Conservation (phyloP, 345 rosid species). For the Eucalyptus tenuipes region DNA sequence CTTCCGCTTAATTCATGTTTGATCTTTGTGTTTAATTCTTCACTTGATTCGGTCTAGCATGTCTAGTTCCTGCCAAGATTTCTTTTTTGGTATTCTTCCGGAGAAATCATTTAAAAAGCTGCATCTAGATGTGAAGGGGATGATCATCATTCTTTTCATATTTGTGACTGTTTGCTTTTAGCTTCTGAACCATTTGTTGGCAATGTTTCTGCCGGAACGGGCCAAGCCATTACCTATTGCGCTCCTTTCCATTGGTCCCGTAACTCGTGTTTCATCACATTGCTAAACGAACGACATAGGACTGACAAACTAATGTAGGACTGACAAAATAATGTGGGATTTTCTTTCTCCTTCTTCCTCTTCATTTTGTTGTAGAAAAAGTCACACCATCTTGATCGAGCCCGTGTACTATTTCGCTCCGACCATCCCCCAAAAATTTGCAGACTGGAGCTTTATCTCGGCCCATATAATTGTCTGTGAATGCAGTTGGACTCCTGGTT, state of each 20-base stretch:
- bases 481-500: neutral
- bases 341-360: neutral
- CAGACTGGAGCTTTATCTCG: neutral
- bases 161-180: neutral
- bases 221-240: neutral
- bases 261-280: neutral
- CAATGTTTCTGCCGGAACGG: neutral
- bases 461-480: neutral
- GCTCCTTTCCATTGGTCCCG: neutral
- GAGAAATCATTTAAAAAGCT: neutral
- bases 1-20: neutral
- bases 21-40: neutral
- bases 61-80: neutral
- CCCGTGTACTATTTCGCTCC: neutral
- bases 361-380: neutral
- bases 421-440: neutral
- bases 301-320: neutral
- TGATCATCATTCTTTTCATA: neutral
- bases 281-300: neutral
- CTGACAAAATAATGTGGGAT: accelerated
- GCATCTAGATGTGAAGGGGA: neutral
- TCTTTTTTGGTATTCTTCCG: neutral
- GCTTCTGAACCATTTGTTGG: neutral
- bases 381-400: neutral
- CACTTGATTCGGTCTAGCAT: neutral